These are phyloP conservation scores for Daldinia eschscholtzii DNA, from an alignment of 2,329 filamentous ascomycete genomes.

Conservation along the genomic window DNA sequence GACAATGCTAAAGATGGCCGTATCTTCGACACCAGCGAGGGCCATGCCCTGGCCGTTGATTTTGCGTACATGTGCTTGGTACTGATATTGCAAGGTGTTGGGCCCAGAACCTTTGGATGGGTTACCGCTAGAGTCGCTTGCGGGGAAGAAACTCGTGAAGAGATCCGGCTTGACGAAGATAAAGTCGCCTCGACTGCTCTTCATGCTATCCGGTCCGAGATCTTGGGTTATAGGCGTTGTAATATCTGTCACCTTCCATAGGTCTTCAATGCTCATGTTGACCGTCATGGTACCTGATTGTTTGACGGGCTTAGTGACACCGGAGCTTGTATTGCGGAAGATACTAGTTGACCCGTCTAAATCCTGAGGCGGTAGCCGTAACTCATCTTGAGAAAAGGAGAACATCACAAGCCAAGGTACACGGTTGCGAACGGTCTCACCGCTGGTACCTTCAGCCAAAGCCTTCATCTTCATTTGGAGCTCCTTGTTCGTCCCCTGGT, in stretches of 20 bases:
- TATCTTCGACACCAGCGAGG: constrained; percentile 52
- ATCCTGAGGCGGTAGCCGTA: constrained; percentile 44
- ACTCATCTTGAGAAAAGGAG: constrained; percentile 55
- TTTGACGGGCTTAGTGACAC: constrained; percentile 23
- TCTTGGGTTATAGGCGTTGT: background rate
- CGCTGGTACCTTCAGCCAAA: background rate
- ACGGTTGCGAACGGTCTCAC: constrained; percentile 12
- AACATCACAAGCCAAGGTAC: constrained; percentile 59
- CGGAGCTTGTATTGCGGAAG: constrained; percentile 31
- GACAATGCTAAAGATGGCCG: constrained; percentile 54
- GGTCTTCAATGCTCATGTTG: constrained; percentile 3
- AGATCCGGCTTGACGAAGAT: constrained; percentile 50
- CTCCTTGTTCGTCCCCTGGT: constrained; percentile 14
- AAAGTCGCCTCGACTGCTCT: constrained; percentile 43
- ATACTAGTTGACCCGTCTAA: constrained; percentile 3
- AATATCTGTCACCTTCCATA: background rate
- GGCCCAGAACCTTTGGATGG: background rate
- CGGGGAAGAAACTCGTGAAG: constrained; percentile 48
- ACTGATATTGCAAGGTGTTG: background rate
- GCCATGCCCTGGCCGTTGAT: constrained; percentile 57
- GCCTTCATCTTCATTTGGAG: constrained; percentile 8
- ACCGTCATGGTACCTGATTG: constrained; percentile 46
- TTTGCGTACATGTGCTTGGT: constrained; percentile 55
- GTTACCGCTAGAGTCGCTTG: background rate
- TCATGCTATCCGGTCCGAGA: background rate